A percentile compares a stretch with the other conserved stretches of the same genome.
Conservation (phyloP, 768 basidiomycete genomes). For the Leccinum imitatum region DNA sequence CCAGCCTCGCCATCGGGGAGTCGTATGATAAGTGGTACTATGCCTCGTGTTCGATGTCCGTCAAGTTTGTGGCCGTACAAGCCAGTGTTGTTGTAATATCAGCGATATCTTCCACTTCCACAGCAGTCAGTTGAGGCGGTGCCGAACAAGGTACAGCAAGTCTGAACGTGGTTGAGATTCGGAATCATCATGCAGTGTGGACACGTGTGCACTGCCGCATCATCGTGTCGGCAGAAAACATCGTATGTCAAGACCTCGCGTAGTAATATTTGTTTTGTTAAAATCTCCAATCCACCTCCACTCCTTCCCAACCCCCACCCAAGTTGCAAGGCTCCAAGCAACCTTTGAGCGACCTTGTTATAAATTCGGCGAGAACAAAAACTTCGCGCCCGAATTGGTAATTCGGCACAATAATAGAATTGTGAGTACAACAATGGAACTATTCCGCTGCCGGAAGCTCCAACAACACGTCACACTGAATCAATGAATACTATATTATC, state of each 20-base stretch:
- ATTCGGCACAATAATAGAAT: slow-evolving; percentile 30
- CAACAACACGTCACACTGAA: not conserved
- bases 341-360: not conserved
- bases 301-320: not conserved
- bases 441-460: not conserved
- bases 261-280: not conserved
- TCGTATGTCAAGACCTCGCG: not conserved
- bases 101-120: slow-evolving; percentile 6
- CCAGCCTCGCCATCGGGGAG: not conserved
- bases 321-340: not conserved
- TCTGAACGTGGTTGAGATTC: no score
- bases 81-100: not conserved
- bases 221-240: not conserved
- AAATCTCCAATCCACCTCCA: not conserved
- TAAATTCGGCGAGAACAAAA: slow-evolving; percentile 23
- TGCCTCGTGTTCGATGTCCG: not conserved
- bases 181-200: not conserved
- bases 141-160: not conserved
- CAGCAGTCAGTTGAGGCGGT: not conserved
- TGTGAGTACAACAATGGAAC: slow-evolving; percentile 30
- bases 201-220: not conserved
- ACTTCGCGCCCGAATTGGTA: not conserved
- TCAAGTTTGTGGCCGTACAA: not conserved
- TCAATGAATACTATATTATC: slow-evolving; percentile 23
- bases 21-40: not conserved